A percentile compares a stretch with the other conserved stretches of the same genome.
Conservation (phyloP, 768 basidiomycete genomes). For the Postia placenta region DNA sequence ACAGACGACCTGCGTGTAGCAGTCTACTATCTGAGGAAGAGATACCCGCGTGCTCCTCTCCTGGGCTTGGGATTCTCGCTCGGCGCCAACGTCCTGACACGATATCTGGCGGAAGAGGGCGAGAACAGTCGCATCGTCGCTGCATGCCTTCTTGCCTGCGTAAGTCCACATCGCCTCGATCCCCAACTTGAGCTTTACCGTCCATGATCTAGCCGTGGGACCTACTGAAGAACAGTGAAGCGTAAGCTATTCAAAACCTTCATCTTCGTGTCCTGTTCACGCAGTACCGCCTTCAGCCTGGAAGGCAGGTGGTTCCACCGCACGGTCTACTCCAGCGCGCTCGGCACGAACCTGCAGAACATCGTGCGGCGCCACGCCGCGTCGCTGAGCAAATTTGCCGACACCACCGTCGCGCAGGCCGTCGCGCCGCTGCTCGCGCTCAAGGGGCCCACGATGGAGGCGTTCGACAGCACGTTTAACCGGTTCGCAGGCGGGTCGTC, state of each 20-base stretch:
- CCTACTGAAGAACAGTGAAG: background rate
- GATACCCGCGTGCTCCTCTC: slow-evolving; percentile 75
- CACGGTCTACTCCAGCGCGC: slow-evolving; percentile 67
- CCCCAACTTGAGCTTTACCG: background rate
- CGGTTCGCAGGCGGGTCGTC: slow-evolving; percentile 59
- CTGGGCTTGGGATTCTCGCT: slow-evolving; percentile 90
- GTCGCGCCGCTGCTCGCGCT: slow-evolving; percentile 37
- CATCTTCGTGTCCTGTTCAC: background rate
- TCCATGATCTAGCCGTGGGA: background rate
- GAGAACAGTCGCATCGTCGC: slow-evolving; percentile 51
- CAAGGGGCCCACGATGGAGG: slow-evolving; percentile 47
- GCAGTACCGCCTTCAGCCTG: slow-evolving; percentile 34
- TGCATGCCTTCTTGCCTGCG: slow-evolving; percentile 71
- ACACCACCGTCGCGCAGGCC: slow-evolving; percentile 44
- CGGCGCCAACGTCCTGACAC: slow-evolving; percentile 85
- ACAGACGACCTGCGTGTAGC: slow-evolving; percentile 87
- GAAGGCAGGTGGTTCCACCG: slow-evolving; percentile 48
- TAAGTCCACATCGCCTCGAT: slow-evolving; percentile 34
- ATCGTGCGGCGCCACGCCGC: slow-evolving; percentile 48
- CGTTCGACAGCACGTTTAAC: slow-evolving; percentile 61
- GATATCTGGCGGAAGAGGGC: slow-evolving; percentile 86
- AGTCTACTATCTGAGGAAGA: slow-evolving; percentile 62
- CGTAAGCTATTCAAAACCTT: background rate
- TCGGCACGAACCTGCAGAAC: slow-evolving; percentile 68
- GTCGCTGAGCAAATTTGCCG: slow-evolving; percentile 42